Evolutionary conservation across 108 stramenopile species (phyloP).

Genomic region (Asterionellopsis glacialis): DNA sequence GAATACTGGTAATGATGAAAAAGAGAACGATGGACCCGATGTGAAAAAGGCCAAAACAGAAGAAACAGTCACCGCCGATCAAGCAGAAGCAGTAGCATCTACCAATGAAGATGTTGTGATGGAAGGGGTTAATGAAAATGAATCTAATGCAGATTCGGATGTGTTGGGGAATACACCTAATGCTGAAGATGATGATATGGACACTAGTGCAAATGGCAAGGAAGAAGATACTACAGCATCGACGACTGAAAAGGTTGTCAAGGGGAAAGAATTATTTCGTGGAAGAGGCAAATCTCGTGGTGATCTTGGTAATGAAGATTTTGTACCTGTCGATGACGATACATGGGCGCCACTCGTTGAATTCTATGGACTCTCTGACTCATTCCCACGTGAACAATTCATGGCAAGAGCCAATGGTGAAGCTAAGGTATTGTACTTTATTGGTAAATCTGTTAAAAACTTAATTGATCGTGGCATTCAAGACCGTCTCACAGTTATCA

Average conservation of each 20-base stretch:
- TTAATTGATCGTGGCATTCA: conserved; percentile 73
- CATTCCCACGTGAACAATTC: conserved; percentile 66
- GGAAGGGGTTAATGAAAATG: not conserved
- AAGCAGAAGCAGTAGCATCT: conserved; percentile 5
- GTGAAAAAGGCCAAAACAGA: conserved; percentile 18
- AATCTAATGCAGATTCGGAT: not conserved
- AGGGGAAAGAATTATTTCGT: not conserved
- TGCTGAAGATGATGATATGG: not conserved
- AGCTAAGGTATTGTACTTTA: conserved; percentile 72
- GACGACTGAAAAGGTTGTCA: conserved; percentile 1
- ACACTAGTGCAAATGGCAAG: conserved; percentile 13
- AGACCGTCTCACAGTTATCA: conserved; percentile 66
- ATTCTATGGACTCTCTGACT: conserved; percentile 56
- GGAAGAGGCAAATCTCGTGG: not conserved
- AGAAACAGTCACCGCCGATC: not conserved
- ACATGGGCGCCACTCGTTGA: conserved; percentile 59
- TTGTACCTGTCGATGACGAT: conserved; percentile 51
- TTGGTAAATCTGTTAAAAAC: conserved; percentile 55
- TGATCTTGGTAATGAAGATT: conserved; percentile 60
- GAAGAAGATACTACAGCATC: conserved; percentile 4
- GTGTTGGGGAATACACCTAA: not conserved
- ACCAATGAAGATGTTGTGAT: conserved; percentile 2
- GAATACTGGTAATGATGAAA: conserved; percentile 8
- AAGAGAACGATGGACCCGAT: conserved; percentile 10
- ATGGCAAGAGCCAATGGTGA: conserved; percentile 71